Evolutionary conservation across 192 early-diverging fungal species (phyloP).

Genomic region (Phycomyces blakesleeanus): DNA sequence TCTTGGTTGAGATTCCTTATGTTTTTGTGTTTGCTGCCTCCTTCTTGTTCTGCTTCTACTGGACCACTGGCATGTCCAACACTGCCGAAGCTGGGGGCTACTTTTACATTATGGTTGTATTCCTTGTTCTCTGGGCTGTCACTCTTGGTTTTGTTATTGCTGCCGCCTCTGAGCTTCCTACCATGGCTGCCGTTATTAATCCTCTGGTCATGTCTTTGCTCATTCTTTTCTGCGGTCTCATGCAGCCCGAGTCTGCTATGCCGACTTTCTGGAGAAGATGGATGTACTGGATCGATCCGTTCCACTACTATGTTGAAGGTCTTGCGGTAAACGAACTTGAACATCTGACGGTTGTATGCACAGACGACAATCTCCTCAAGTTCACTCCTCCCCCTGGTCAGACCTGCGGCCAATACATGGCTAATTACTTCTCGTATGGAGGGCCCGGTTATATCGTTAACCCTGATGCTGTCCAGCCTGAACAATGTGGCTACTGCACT

Average conservation of each 20-base stretch:
- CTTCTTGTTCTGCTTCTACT: constrained; percentile 74
- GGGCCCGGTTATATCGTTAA: constrained; percentile 12
- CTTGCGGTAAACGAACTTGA: constrained; percentile 56
- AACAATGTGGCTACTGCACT: constrained; percentile 60
- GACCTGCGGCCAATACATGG: constrained; percentile 54
- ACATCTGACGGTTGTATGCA: constrained; percentile 47
- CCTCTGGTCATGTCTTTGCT: constrained; percentile 66
- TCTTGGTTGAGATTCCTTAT: constrained; percentile 70
- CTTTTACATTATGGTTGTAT: constrained; percentile 58
- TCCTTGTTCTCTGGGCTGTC: constrained; percentile 64
- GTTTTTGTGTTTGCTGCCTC: constrained; percentile 54
- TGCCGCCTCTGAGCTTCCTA: constrained; percentile 56
- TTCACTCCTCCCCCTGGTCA: constrained; percentile 55
- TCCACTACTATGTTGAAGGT: constrained; percentile 65
- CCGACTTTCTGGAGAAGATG: constrained; percentile 62
- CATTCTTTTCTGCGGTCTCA: constrained; percentile 69
- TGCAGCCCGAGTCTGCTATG: constrained; percentile 58
- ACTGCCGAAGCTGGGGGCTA: constrained; percentile 49
- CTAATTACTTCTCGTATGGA: constrained; percentile 8
- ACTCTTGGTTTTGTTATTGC: constrained; percentile 71
- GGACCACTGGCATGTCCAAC: constrained; percentile 60
- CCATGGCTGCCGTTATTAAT: constrained; percentile 58
- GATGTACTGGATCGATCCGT: constrained; percentile 69
- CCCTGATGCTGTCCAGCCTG: constrained; percentile 7
- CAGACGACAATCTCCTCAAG: constrained; percentile 44